phyloP scores from a whole-genome alignment of 2,329 filamentous ascomycete genomes.

The Aspergillus candidus region DNA sequence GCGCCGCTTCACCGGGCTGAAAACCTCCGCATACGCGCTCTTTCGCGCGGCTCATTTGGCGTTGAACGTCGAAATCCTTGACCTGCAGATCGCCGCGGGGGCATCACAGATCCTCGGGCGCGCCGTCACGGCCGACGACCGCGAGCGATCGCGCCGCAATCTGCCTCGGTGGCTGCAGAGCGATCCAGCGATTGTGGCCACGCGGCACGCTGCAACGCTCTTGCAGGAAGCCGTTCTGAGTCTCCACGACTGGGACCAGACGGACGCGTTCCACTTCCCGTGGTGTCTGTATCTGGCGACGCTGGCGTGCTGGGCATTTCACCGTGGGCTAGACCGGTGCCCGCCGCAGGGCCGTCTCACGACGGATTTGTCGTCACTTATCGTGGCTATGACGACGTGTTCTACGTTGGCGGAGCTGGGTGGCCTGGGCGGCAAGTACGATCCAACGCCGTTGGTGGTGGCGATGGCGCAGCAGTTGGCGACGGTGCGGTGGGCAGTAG shows the following conservation, averaged over 20 bases:
- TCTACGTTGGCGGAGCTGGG: slow-evolving; percentile 31
- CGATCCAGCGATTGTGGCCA: slow-evolving; percentile 10
- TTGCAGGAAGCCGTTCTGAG: slow-evolving; percentile 46
- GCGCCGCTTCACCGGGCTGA: slow-evolving; percentile 43
- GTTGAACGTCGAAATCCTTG: slow-evolving; percentile 54
- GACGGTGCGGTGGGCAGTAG: slow-evolving; percentile 56
- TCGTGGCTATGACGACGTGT: slow-evolving; percentile 32
- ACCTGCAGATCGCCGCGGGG: slow-evolving; percentile 58
- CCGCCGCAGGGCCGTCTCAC: slow-evolving; percentile 31
- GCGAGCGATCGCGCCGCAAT: slow-evolving; percentile 41
- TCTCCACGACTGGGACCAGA: slow-evolving; percentile 47
- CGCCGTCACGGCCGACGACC: slow-evolving; percentile 45
- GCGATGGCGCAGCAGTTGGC: slow-evolving; percentile 52
- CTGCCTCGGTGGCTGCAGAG: slow-evolving; percentile 18
- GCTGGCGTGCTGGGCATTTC: slow-evolving; percentile 53
- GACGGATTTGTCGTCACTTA: slow-evolving; percentile 28
- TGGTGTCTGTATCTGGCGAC: slow-evolving; percentile 59
- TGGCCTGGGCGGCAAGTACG: slow-evolving; percentile 39
- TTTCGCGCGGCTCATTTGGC: slow-evolving; percentile 55
- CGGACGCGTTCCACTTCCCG: slow-evolving; percentile 54
- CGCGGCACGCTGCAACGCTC: slow-evolving; percentile 50
- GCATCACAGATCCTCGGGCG: slow-evolving; percentile 55
- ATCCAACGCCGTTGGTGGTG: slow-evolving; percentile 49
- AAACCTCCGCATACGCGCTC: slow-evolving; percentile 48
- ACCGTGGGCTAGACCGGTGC: slow-evolving; percentile 44